Percentiles rank a stretch among this genome's conserved stretches.
phyloP scores from a whole-genome alignment of 768 basidiomycete species.

The Leccinum variicolor region DNA sequence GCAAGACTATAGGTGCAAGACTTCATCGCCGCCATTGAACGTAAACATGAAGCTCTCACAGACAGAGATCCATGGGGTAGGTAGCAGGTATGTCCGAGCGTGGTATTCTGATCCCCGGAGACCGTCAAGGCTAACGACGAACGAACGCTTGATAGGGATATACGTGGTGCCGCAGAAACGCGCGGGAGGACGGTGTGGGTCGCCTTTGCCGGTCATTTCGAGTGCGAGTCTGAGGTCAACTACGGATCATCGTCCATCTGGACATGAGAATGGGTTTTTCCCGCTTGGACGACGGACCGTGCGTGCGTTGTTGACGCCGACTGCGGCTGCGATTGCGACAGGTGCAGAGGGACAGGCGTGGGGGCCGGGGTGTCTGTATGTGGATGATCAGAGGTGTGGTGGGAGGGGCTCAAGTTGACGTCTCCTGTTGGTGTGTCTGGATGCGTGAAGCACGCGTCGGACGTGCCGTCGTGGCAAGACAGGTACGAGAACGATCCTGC shows the following conservation, averaged over 20 bases:
- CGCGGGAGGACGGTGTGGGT: background rate
- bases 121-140: background rate
- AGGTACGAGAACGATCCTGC: conserved; percentile 21
- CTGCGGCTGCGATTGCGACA: background rate
- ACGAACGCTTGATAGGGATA: background rate
- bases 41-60: background rate
- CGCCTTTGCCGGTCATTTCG: background rate
- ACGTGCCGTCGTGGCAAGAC: conserved; percentile 17
- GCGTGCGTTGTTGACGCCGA: conserved; percentile 9
- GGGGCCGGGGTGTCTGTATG: conserved; percentile 11
- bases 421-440: background rate
- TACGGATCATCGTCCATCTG: background rate
- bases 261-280: conserved; percentile 1
- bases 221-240: background rate
- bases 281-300: conserved; percentile 3
- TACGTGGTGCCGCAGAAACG: conserved; percentile 24
- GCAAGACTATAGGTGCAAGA: background rate
- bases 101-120: too few relatives aligned
- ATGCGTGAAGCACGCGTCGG: background rate
- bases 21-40: background rate
- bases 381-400: conserved; percentile 11
- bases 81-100: background rate
- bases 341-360: conserved; percentile 4
- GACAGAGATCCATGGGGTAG: background rate
- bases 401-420: conserved; percentile 2